A percentile compares a stretch with the other conserved stretches of the same genome.
phyloP scores from a whole-genome alignment of 2,329 filamentous ascomycete genomes.

The Fusarium cicatricum region DNA sequence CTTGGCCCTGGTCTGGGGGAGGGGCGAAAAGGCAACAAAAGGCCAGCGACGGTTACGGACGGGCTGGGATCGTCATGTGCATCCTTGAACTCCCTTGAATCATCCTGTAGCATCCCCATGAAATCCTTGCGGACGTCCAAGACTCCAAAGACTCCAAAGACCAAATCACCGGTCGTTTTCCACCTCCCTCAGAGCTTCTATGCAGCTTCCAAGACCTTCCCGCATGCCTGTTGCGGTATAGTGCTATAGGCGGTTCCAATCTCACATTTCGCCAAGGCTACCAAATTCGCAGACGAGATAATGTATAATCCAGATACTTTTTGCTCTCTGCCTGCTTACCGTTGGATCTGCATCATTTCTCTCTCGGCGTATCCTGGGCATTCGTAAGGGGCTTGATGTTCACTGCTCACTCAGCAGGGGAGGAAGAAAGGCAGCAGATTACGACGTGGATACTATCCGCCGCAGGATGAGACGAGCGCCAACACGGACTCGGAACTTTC shows the following conservation, averaged over 20 bases:
- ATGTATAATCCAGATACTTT: neutral
- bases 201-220: constrained; percentile 30
- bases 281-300: constrained; percentile 16
- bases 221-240: constrained; percentile 32
- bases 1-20: constrained; percentile 36
- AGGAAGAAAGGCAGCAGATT: neutral
- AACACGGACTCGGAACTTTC: too few species aligned
- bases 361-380: constrained; percentile 1
- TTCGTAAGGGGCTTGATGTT: neutral
- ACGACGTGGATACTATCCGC: neutral
- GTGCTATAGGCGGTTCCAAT: constrained; percentile 12
- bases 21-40: constrained; percentile 14
- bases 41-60: constrained; percentile 27
- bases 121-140: constrained; percentile 14
- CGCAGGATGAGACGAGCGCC: constrained; percentile 1
- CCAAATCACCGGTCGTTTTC: constrained; percentile 6
- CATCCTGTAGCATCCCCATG: constrained; percentile 11
- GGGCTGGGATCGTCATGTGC: constrained; percentile 13
- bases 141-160: constrained; percentile 16
- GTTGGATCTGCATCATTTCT: neutral
- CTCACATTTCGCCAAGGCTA: constrained; percentile 21
- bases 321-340: neutral
- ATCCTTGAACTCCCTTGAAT: constrained; percentile 6
- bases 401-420: neutral
- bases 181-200: constrained; percentile 11